Conservation (phyloP, 2,329 filamentous ascomycete species). For the Ophiostoma perfectum region DNA sequence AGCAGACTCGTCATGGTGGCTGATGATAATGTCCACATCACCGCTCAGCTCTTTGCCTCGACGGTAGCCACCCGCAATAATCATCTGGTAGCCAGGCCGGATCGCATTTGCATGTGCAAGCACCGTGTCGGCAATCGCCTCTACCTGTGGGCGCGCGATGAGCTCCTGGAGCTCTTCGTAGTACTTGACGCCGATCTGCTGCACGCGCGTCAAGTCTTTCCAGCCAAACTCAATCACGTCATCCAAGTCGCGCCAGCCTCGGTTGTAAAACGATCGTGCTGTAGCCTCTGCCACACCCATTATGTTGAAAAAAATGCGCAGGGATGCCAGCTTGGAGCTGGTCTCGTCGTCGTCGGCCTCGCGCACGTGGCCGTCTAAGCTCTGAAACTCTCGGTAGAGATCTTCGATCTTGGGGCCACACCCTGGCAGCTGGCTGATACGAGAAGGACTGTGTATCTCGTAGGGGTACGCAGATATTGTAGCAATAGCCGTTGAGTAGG, state of each 20-base stretch:
- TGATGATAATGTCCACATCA: conserved; percentile 82
- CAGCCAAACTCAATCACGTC: conserved; percentile 82
- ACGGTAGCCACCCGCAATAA: conserved; percentile 74
- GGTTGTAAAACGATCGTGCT: conserved; percentile 73
- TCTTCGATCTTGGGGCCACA: conserved; percentile 75
- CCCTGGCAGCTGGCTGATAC: conserved; percentile 61
- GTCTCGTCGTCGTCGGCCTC: conserved; percentile 60
- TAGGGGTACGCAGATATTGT: conserved; percentile 74
- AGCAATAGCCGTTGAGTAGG: conserved; percentile 84
- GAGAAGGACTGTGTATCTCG: conserved; percentile 36
- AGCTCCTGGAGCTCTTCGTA: conserved; percentile 75
- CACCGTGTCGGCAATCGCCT: conserved; percentile 60
- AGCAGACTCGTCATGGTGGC: conserved; percentile 63
- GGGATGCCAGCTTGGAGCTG: conserved; percentile 58
- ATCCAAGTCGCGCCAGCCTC: conserved; percentile 76
- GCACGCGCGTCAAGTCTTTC: conserved; percentile 66
- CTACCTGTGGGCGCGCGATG: conserved; percentile 69
- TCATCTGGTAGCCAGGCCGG: conserved; percentile 49
- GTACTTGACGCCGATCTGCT: conserved; percentile 91
- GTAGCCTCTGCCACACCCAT: conserved; percentile 87
- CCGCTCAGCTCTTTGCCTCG: conserved; percentile 68
- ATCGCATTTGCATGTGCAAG: conserved; percentile 61
- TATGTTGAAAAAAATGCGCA: conserved; percentile 73
- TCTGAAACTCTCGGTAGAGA: conserved; percentile 69
- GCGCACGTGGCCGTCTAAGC: conserved; percentile 49